phyloP scores from a whole-genome alignment of 2,329 filamentous ascomycete genomes.

The Aotearoamyces nothofagi region DNA sequence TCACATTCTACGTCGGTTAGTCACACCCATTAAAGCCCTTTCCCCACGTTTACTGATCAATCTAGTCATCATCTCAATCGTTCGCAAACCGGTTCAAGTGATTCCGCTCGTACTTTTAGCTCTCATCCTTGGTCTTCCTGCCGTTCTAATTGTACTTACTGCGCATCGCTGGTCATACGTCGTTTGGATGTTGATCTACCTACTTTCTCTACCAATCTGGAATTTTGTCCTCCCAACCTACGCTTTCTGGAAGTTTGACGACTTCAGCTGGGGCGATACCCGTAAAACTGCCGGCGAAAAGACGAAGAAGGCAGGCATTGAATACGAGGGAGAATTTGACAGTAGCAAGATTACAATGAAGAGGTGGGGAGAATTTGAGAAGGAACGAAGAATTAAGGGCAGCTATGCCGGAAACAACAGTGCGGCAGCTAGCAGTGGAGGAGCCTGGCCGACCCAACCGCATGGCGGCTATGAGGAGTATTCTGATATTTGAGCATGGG shows the following conservation, averaged over 20 bases:
- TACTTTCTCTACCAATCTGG: slow-evolving; percentile 87
- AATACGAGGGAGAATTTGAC: slow-evolving; percentile 92
- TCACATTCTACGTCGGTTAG: slow-evolving; percentile 91
- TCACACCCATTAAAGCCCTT: slow-evolving; percentile 11
- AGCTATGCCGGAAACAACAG: slow-evolving; percentile 7
- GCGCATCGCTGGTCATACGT: slow-evolving; percentile 89
- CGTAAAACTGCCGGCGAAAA: slow-evolving; percentile 87
- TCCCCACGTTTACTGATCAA: slow-evolving; percentile 6
- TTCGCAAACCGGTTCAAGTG: slow-evolving; percentile 59
- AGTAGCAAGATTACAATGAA: slow-evolving; percentile 99
- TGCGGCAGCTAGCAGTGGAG: too few species aligned
- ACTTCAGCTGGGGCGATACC: slow-evolving; percentile 98
- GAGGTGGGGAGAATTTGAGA: slow-evolving; percentile 93
- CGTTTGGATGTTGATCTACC: slow-evolving; percentile 93
- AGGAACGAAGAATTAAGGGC: slow-evolving; percentile 30
- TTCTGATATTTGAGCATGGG: too few species aligned
- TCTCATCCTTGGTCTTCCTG: slow-evolving; percentile 86
- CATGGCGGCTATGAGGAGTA: too few species aligned
- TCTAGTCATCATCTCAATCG: slow-evolving; percentile 72
- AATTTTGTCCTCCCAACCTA: slow-evolving; percentile 92
- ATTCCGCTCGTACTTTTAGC: slow-evolving; percentile 83
- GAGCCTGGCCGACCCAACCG: too few species aligned
- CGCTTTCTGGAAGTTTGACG: slow-evolving; percentile 98
- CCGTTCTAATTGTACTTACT: slow-evolving; percentile 80
- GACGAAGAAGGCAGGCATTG: slow-evolving; percentile 72